Evolutionary conservation across 148 eudicot genomes (phyloP).

Genomic region (Chenopodium quinoa): DNA sequence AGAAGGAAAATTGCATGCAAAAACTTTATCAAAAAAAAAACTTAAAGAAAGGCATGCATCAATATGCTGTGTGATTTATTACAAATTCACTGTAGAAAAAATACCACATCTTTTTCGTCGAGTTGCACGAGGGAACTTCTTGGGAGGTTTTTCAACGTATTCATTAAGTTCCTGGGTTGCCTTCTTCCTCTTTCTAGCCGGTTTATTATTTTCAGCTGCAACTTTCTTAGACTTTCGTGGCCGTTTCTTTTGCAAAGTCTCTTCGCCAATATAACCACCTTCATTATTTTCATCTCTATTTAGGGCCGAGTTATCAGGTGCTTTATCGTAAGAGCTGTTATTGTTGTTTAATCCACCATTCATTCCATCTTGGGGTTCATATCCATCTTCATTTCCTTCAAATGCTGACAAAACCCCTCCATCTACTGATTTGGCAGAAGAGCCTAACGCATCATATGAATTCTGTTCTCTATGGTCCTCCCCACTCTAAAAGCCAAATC

Average conservation of each 20-base stretch:
- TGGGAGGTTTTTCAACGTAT: slow-evolving; percentile 36
- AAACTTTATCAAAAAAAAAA: slow-evolving; percentile 1
- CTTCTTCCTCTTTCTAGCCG: slow-evolving; percentile 54
- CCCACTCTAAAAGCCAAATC: slow-evolving; percentile 29
- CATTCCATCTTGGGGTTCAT: slow-evolving; percentile 35
- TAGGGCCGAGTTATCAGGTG: slow-evolving; percentile 10
- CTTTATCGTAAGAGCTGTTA: slow-evolving; percentile 24
- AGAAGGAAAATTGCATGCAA: slow-evolving; percentile 4
- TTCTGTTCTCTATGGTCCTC: slow-evolving; percentile 20
- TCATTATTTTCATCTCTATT: slow-evolving; percentile 24
- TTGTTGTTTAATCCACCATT: slow-evolving; percentile 34
- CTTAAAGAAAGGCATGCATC: background rate
- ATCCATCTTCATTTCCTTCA: slow-evolving; percentile 33
- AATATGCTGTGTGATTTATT: background rate
- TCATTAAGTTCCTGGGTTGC: slow-evolving; percentile 38
- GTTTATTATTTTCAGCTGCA: slow-evolving; percentile 45
- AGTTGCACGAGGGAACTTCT: slow-evolving; percentile 75
- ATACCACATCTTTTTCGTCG: slow-evolving; percentile 66
- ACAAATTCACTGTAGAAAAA: background rate
- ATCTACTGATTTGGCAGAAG: slow-evolving; percentile 17
- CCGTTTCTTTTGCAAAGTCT: slow-evolving; percentile 31
- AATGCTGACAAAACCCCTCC: slow-evolving; percentile 26
- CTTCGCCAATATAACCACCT: slow-evolving; percentile 35
- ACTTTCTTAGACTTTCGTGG: slow-evolving; percentile 42
- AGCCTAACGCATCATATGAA: slow-evolving; percentile 15